Evolutionary conservation across 805 yeast species (phyloP).

Genomic region (Kazachstania viticola): DNA sequence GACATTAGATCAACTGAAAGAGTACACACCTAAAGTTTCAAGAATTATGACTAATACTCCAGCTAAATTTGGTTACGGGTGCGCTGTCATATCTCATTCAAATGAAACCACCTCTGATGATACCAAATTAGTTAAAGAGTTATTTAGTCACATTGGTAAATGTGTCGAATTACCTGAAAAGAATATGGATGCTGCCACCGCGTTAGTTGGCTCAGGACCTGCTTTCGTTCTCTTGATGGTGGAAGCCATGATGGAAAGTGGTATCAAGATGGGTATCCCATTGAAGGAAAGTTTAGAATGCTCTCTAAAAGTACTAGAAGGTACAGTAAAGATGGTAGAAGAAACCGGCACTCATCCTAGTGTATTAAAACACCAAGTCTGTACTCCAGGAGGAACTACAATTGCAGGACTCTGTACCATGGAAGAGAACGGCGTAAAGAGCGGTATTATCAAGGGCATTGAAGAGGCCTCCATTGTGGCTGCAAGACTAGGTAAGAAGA

Average conservation of each 20-base stretch:
- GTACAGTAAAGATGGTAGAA: slow-evolving; percentile 83
- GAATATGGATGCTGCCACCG: slow-evolving; percentile 93
- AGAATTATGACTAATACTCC: slow-evolving; percentile 99
- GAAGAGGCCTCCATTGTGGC: slow-evolving; percentile 88
- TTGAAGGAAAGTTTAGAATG: slow-evolving; percentile 69
- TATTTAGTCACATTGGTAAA: slow-evolving; percentile 56
- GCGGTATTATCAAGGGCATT: slow-evolving; percentile 78
- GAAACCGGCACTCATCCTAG: slow-evolving; percentile 82
- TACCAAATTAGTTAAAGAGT: slow-evolving; percentile 23
- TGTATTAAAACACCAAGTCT: slow-evolving; percentile 71
- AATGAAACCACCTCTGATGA: slow-evolving; percentile 34
- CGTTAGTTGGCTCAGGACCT: slow-evolving; percentile 93
- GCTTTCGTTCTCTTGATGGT: slow-evolving; percentile 83
- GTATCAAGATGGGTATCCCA: slow-evolving; percentile 88
- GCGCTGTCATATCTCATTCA: slow-evolving; percentile 83
- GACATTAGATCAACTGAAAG: slow-evolving; percentile 57
- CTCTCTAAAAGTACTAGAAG: slow-evolving; percentile 90
- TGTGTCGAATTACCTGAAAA: slow-evolving; percentile 64
- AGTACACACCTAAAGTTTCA: slow-evolving; percentile 47
- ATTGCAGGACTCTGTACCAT: slow-evolving; percentile 87
- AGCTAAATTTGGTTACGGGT: slow-evolving; percentile 83
- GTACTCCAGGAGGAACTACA: slow-evolving; percentile 97
- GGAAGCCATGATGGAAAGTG: slow-evolving; percentile 91
- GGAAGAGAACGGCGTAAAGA: slow-evolving; percentile 85
- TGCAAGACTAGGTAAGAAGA: slow-evolving; percentile 31